A percentile compares a stretch with the other conserved stretches of the same genome.
Evolutionary conservation across 352 stramenopile species (phyloP).

Genomic region (Globisporangium cederbergense): DNA sequence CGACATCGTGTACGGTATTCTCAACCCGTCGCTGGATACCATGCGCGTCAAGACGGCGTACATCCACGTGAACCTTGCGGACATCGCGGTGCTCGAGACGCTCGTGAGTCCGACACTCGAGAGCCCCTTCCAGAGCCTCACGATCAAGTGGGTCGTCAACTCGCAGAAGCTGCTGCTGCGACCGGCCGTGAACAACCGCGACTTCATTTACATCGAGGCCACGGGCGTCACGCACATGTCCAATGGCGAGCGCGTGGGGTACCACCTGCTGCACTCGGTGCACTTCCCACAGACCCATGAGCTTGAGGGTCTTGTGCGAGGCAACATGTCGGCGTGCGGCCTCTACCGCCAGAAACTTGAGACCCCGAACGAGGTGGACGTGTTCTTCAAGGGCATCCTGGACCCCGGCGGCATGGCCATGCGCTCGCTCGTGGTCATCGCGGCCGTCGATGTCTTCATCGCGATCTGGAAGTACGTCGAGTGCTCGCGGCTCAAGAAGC

Average conservation of each 20-base stretch:
- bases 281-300: conserved; percentile 16
- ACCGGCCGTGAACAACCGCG: conserved; percentile 23
- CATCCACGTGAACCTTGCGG: conserved; percentile 31
- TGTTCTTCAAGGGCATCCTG: conserved; percentile 39
- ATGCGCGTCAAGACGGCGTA: conserved; percentile 40
- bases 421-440: conserved; percentile 26
- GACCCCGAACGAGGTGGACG: conserved; percentile 27
- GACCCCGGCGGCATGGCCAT: conserved; percentile 27
- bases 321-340: conserved; percentile 39
- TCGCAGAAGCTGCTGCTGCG: conserved; percentile 25
- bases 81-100: conserved; percentile 40
- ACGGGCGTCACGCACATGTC: conserved; percentile 21
- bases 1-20: conserved; percentile 35
- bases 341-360: conserved; percentile 33
- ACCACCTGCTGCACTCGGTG: conserved; percentile 38
- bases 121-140: conserved; percentile 31
- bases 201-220: conserved; percentile 31
- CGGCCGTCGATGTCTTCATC: conserved; percentile 26
- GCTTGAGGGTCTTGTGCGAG: conserved; percentile 20
- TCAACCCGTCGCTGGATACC: conserved; percentile 26
- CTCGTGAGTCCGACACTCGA: conserved; percentile 22
- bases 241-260: conserved; percentile 30
- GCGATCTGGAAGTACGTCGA: conserved; percentile 21
- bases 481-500: conserved; percentile 13
- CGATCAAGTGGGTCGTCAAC: conserved; percentile 37